Conservation (phyloP, 1,284 basidiomycete genomes). For the Pseudozyma sp. region DNA sequence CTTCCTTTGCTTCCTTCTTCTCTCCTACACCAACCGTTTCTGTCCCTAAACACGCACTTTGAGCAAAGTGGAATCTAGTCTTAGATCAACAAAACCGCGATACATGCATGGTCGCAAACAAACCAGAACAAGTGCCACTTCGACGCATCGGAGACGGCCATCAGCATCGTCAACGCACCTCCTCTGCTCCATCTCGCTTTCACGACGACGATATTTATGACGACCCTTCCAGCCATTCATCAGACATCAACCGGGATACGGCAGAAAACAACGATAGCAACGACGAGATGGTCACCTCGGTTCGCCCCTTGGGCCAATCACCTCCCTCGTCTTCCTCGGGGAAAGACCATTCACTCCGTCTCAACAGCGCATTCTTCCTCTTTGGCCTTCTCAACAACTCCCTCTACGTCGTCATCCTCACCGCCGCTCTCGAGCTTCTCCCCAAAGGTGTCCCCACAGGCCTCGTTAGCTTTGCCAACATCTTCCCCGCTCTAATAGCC, state of each 20-base stretch:
- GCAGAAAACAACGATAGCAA: background rate
- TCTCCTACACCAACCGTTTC: background rate
- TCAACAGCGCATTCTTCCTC: constrained; percentile 64
- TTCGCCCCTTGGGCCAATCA: background rate
- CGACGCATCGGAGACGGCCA: constrained; percentile 19
- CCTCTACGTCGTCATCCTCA: constrained; percentile 90
- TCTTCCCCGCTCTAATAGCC: constrained; percentile 72
- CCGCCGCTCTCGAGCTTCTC: constrained; percentile 92
- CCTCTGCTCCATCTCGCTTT: background rate
- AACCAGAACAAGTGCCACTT: constrained; percentile 20
- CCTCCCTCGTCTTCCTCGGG: background rate
- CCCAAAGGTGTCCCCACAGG: constrained; percentile 76
- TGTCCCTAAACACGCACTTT: no score
- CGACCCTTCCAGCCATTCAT: background rate
- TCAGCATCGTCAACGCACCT: background rate
- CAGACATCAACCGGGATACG: background rate
- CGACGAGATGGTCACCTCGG: background rate
- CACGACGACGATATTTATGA: background rate
- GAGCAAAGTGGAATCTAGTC: no score
- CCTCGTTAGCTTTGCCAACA: constrained; percentile 81
- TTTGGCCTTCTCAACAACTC: constrained; percentile 70
- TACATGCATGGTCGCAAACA: constrained; percentile 34
- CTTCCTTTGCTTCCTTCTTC: background rate
- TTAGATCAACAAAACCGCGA: no score
- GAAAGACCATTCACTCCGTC: constrained; percentile 29